Conservation (phyloP, 768 basidiomycete species). For the Cyathus striatus region DNA sequence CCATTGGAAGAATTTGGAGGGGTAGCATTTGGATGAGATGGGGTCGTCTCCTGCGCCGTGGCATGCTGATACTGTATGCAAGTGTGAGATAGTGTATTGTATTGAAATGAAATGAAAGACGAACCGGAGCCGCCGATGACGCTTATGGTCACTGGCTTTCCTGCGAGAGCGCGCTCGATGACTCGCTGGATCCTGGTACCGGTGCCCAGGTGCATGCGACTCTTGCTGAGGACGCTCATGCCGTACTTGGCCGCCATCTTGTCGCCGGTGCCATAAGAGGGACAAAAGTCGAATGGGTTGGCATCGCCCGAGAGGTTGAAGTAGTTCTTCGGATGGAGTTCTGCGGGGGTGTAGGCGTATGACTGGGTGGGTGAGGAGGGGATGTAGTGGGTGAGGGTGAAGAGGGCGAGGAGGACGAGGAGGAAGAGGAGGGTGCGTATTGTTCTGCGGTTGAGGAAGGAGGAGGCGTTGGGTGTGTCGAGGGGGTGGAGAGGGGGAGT, state of each 20-base stretch:
- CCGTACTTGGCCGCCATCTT: slow-evolving; percentile 77
- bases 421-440: slow-evolving; percentile 68
- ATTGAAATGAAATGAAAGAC: slow-evolving; percentile 13
- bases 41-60: slow-evolving; percentile 93
- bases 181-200: slow-evolving; percentile 80
- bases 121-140: slow-evolving; percentile 85
- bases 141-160: slow-evolving; percentile 85
- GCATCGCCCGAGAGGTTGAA: slow-evolving; percentile 57
- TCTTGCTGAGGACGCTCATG: slow-evolving; percentile 65
- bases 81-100: slow-evolving; percentile 1
- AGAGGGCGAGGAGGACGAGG: slow-evolving; percentile 45
- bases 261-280: slow-evolving; percentile 80
- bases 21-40: slow-evolving; percentile 80
- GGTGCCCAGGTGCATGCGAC: slow-evolving; percentile 72
- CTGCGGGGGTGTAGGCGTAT: slow-evolving; percentile 32
- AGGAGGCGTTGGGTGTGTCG: too few relatives aligned
- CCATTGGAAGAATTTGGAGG: slow-evolving; percentile 94
- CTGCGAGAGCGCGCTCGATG: slow-evolving; percentile 77
- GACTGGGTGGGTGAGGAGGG: slow-evolving; percentile 37
- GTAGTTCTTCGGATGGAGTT: slow-evolving; percentile 75
- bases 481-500: too few relatives aligned
- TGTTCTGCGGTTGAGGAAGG: slow-evolving; percentile 52
- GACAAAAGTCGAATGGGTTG: slow-evolving; percentile 90
- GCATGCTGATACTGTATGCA: slow-evolving; percentile 75
- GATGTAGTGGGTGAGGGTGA: slow-evolving; percentile 53